A percentile compares a stretch with the other conserved stretches of the same genome.
These are phyloP conservation scores for Lentinula sp. DNA, from an alignment of 768 basidiomycete genomes.

Conservation along the genomic window DNA sequence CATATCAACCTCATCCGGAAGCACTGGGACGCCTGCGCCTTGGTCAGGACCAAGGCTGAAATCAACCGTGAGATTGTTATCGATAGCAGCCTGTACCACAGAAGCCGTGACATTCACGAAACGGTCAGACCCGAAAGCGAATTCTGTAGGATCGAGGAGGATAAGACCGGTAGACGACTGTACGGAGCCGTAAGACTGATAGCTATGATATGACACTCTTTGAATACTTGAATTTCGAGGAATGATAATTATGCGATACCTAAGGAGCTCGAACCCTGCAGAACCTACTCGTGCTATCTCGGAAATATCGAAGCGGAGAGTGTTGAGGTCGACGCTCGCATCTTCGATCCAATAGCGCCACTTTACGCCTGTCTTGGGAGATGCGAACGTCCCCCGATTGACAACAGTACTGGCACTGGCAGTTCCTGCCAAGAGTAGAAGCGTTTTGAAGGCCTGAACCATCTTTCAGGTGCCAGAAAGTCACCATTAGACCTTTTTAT, in stretches of 20 bases:
- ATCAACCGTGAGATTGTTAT: conserved; percentile 12
- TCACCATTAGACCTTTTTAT: neutral
- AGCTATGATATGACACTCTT: neutral
- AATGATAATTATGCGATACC: neutral
- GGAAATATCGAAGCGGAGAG: conserved; percentile 6
- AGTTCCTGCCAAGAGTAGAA: neutral
- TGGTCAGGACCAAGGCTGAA: conserved; percentile 12
- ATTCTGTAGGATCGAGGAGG: conserved; percentile 11
- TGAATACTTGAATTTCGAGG: neutral
- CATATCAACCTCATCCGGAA: conserved; percentile 11
- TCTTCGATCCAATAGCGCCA: conserved; percentile 13
- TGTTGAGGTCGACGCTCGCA: conserved; percentile 5
- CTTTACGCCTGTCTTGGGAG: conserved; percentile 3
- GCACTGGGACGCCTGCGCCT: conserved; percentile 12
- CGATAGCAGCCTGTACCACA: conserved; percentile 8
- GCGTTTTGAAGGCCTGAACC: neutral
- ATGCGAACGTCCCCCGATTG: neutral
- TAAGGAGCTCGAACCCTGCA: conserved; percentile 11
- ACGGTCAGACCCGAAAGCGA: conserved; percentile 11
- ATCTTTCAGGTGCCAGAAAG: neutral
- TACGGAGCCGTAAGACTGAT: neutral
- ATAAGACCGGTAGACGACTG: conserved; percentile 2
- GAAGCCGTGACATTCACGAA: conserved; percentile 9
- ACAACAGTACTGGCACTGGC: neutral
- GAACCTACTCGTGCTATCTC: conserved; percentile 11